These are phyloP conservation scores for Podospora sp. DNA, from an alignment of 495 filamentous ascomycete genomes.

Conservation along the genomic window DNA sequence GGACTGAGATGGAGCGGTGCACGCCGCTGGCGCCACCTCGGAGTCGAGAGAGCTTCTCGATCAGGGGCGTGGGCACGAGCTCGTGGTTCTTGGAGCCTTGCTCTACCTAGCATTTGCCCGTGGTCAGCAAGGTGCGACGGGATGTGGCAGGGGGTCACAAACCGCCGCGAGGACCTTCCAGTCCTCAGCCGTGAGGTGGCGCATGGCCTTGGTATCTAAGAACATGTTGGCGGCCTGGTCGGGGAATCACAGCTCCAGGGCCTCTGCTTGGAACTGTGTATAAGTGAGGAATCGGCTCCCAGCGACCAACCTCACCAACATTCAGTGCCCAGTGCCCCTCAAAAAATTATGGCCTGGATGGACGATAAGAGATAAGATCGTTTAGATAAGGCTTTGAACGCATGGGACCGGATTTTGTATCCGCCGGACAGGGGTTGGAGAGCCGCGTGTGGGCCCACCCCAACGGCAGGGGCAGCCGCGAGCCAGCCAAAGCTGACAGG, in stretches of 20 bases:
- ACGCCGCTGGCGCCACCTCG: slow-evolving; percentile 76
- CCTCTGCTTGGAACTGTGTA: background rate
- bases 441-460: slow-evolving; percentile 1
- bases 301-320: slow-evolving; percentile 15
- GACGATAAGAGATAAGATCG: slow-evolving; percentile 10
- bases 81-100: slow-evolving; percentile 95
- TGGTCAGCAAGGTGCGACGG: slow-evolving; percentile 20
- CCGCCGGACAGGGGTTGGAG: slow-evolving; percentile 14
- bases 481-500: slow-evolving; percentile 5
- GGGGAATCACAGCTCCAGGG: background rate
- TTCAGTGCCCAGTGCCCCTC: slow-evolving; percentile 3
- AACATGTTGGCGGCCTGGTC: slow-evolving; percentile 64
- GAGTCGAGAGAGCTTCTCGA: slow-evolving; percentile 78
- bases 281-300: slow-evolving; percentile 7
- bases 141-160: slow-evolving; percentile 36
- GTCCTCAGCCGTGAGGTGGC: slow-evolving; percentile 89
- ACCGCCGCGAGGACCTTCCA: slow-evolving; percentile 94
- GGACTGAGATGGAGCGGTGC: slow-evolving; percentile 81
- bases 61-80: slow-evolving; percentile 87
- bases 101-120: slow-evolving; percentile 66
- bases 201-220: slow-evolving; percentile 87
- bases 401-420: slow-evolving; percentile 17
- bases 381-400: slow-evolving; percentile 1
- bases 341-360: slow-evolving; percentile 11
- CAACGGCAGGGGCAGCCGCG: slow-evolving; percentile 12